phyloP scores from a whole-genome alignment of 257 asterid genomes.

The Nicotiana otophora region DNA sequence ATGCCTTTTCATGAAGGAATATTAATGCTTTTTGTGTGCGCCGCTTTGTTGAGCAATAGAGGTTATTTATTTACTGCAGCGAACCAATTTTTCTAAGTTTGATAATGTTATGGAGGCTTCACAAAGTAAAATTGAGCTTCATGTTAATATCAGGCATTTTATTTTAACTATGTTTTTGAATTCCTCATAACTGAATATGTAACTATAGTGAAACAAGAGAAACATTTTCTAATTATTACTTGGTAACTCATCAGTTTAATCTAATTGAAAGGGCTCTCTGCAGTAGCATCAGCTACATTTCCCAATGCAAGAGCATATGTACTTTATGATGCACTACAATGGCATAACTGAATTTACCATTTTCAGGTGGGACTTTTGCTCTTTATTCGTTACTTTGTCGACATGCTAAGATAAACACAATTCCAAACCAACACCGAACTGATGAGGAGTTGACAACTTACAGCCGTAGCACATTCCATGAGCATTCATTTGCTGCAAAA shows the following conservation, averaged over 20 bases:
- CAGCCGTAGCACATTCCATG: constrained; percentile 82
- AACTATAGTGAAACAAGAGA: neutral
- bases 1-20: neutral
- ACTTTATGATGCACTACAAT: neutral
- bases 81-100: neutral
- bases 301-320: neutral
- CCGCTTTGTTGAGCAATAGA: neutral
- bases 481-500: constrained; percentile 87
- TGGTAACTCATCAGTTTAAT: neutral
- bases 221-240: neutral
- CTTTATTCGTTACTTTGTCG: constrained; percentile 96
- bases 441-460: constrained; percentile 98
- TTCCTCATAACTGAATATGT: neutral
- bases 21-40: neutral
- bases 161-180: neutral
- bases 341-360: neutral
- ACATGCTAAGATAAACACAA: constrained; percentile 82
- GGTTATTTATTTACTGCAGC: neutral
- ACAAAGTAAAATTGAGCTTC: neutral
- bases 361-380: constrained; percentile 90
- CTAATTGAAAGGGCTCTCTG: neutral
- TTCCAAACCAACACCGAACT: constrained; percentile 94
- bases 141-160: neutral
- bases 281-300: neutral
- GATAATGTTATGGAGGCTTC: neutral